Conservation (phyloP, 2,329 filamentous ascomycete species). For the Escovopsis sp. region DNA sequence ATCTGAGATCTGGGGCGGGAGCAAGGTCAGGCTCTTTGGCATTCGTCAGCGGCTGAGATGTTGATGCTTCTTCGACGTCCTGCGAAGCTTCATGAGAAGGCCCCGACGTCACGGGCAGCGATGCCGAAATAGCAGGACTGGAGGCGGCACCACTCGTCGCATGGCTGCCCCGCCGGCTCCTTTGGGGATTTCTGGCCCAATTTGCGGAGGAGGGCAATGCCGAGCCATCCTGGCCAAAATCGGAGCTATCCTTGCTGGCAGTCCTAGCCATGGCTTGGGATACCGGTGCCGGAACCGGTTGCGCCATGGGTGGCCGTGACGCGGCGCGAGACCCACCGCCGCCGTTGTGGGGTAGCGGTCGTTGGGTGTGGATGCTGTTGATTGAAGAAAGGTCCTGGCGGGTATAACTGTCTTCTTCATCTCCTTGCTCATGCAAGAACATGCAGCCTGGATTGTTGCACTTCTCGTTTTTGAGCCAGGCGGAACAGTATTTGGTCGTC, state of each 20-base stretch:
- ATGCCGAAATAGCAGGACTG: slow-evolving; percentile 60
- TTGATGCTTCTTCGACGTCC: slow-evolving; percentile 11
- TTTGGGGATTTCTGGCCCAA: slow-evolving; percentile 65
- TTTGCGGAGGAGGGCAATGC: slow-evolving; percentile 88
- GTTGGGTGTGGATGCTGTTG: slow-evolving; percentile 75
- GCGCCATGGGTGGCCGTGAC: slow-evolving; percentile 34
- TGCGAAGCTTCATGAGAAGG: slow-evolving; percentile 29
- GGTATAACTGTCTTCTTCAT: slow-evolving; percentile 93
- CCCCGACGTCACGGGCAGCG: slow-evolving; percentile 37
- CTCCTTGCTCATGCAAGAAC: slow-evolving; percentile 95
- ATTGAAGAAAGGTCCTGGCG: slow-evolving; percentile 88
- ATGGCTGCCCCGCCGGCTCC: slow-evolving; percentile 59
- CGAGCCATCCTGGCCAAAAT: slow-evolving; percentile 61
- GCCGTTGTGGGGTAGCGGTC: slow-evolving; percentile 40
- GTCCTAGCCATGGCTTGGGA: slow-evolving; percentile 59
- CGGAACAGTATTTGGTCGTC: slow-evolving; percentile 97
- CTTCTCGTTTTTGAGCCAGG: slow-evolving; percentile 84
- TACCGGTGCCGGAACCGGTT: slow-evolving; percentile 24
- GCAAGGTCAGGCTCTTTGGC: background rate
- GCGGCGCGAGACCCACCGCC: slow-evolving; percentile 38
- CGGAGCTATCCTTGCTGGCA: slow-evolving; percentile 62
- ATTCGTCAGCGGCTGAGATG: slow-evolving; percentile 3
- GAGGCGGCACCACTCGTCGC: slow-evolving; percentile 69
- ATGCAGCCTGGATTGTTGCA: slow-evolving; percentile 96
- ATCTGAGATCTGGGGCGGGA: background rate